Base-by-base conservation (phyloP, 805 yeast genomes). In the Kuraishia piskuri region DNA sequence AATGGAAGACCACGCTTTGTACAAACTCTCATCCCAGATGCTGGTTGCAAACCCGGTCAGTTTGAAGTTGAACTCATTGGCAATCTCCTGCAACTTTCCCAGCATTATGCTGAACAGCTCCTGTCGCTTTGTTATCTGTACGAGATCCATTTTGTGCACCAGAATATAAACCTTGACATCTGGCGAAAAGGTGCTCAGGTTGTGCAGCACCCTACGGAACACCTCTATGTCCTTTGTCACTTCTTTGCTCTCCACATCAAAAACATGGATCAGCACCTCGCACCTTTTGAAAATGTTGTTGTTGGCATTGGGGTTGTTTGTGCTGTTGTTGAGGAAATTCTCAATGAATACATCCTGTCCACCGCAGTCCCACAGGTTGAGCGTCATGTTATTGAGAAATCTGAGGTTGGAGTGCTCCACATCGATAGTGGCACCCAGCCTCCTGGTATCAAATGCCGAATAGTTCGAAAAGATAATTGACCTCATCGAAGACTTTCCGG, bases 311-410 rank as follows among this genome's bases (percentile, higher is more conserved):
- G 91, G 81, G 37, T 55, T 55, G 31, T 56, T 57, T 22, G 55
- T 55, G 51, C 63, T 57, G 36, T 61, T 63, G 55, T 65, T 70
- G 7, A 72, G 57, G 66, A 94, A 94, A 67, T 89, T 90, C 63
- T 92, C 97, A 89, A 94, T 91, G 60, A 91, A 94, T 1, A 87
- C 90, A 67, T 94, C 97, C 66, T 94, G 99, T 2, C 96, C 96
- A 62, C 98, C 99, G 70, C 99, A 94, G 68, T 94, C 99, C 98
- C 98, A 91, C 22, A 94, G 73, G 62, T 92, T 92, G 49, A 94
- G 74, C 0, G 97, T 90, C 95, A 94, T 90, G 66, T 92, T 91
- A 1, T 97, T 97, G 55, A 94, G 73, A 63, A 94, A 91, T 51
- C 98, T 74, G 53, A 94, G 71, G 69, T 92, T 96, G 1, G 97